Evolutionary conservation across 2,329 filamentous ascomycete genomes (phyloP).

Genomic region (Calonectria leucothoes): DNA sequence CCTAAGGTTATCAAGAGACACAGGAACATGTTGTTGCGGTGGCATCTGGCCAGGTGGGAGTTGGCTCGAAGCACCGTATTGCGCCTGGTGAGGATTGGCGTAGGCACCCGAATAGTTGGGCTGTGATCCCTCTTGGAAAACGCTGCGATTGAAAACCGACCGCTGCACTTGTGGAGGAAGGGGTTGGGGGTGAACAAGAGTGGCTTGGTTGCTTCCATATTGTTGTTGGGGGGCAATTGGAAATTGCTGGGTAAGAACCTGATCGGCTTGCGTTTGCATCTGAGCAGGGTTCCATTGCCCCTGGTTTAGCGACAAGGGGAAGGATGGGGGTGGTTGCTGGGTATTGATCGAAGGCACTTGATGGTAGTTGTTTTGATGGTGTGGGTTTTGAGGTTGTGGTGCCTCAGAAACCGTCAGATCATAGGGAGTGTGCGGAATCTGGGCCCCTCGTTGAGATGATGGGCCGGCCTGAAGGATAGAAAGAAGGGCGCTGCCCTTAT

Average conservation of each 20-base stretch:
- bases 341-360: slow-evolving; percentile 48
- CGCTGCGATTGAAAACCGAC: slow-evolving; percentile 58
- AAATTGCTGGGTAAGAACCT: slow-evolving; percentile 32
- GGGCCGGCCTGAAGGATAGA: slow-evolving; percentile 61
- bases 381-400: slow-evolving; percentile 67
- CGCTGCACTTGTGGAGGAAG: slow-evolving; percentile 68
- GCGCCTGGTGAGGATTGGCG: slow-evolving; percentile 38
- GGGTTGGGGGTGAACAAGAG: slow-evolving; percentile 58
- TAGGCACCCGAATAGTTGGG: slow-evolving; percentile 26
- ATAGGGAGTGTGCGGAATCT: slow-evolving; percentile 62
- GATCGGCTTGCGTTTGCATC: slow-evolving; percentile 24
- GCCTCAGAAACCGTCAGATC: slow-evolving; percentile 64
- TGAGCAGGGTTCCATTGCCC: slow-evolving; percentile 29
- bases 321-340: slow-evolving; percentile 47
- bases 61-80: slow-evolving; percentile 34
- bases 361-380: slow-evolving; percentile 63
- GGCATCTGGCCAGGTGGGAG: slow-evolving; percentile 18
- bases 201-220: slow-evolving; percentile 39
- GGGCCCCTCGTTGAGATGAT: slow-evolving; percentile 32
- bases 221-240: slow-evolving; percentile 29
- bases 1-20: slow-evolving; percentile 26
- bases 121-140: slow-evolving; percentile 42
- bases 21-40: background rate
- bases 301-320: slow-evolving; percentile 41
- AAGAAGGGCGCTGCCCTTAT: slow-evolving; percentile 64